phyloP scores from a whole-genome alignment of 352 stramenopile genomes.

The Pythium phragmiticola region DNA sequence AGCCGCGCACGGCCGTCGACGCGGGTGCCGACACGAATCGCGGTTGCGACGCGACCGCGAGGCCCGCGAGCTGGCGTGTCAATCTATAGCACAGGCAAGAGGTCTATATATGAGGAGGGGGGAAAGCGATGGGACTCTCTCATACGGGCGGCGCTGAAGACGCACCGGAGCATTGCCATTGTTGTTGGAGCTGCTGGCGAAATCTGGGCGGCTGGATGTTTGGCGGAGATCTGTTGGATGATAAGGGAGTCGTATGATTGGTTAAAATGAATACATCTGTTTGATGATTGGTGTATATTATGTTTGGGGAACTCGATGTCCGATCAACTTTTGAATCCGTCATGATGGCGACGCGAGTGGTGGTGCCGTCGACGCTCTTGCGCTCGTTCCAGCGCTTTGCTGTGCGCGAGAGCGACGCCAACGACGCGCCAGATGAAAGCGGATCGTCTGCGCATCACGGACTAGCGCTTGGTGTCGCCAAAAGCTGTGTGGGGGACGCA shows the following conservation, averaged over 20 bases:
- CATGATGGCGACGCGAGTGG: neutral
- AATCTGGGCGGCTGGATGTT: conserved; percentile 7
- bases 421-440: neutral
- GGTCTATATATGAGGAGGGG: too few species aligned
- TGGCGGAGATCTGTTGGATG: conserved; percentile 19
- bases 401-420: conserved; percentile 13
- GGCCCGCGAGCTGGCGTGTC: conserved; percentile 49
- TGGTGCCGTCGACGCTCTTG: conserved; percentile 35
- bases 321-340: too few species aligned
- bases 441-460: conserved; percentile 15
- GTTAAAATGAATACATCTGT: too few species aligned
- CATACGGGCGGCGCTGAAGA: too few species aligned
- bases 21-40: conserved; percentile 21
- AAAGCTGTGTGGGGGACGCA: neutral
- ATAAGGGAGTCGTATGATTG: too few species aligned
- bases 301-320: conserved; percentile 1
- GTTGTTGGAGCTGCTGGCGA: conserved; percentile 26
- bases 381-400: conserved; percentile 38
- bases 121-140: too few species aligned
- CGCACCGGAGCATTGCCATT: conserved; percentile 26
- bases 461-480: conserved; percentile 26
- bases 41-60: conserved; percentile 38
- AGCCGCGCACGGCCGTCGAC: conserved; percentile 6
- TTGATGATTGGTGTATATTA: conserved; percentile 33
- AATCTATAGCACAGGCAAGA: conserved; percentile 33